These are phyloP conservation scores for Citrullus amarus DNA, from an alignment of 306 rosid genomes.

Conservation along the genomic window DNA sequence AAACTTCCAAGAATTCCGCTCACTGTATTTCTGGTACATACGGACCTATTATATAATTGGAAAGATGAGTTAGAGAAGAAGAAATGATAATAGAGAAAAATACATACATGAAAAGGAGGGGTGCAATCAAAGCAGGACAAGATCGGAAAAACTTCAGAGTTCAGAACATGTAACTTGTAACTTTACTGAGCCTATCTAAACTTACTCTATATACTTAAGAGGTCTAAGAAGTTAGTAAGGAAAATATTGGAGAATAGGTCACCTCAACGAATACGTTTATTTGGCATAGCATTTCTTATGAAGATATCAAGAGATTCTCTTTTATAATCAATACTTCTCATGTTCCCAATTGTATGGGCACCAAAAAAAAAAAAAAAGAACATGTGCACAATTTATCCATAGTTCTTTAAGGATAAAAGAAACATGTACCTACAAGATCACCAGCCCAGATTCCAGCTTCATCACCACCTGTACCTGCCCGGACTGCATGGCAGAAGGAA, in stretches of 20 bases:
- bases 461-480: constrained; percentile 98
- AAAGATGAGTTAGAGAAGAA: constrained; percentile 2
- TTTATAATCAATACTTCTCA: background rate
- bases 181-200: background rate
- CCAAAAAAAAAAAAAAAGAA: background rate
- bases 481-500: constrained; percentile 49
- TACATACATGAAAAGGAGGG: background rate
- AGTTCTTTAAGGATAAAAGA: constrained; percentile 38
- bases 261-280: background rate
- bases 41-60: constrained; percentile 39
- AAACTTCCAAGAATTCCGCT: constrained; percentile 66
- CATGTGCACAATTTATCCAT: constrained; percentile 7
- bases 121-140: background rate
- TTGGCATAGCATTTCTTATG: background rate
- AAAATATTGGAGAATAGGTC: background rate
- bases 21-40: constrained; percentile 87
- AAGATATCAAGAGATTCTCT: background rate
- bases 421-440: constrained; percentile 99
- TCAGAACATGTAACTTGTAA: background rate
- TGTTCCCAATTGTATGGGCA: background rate
- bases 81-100: constrained; percentile 20
- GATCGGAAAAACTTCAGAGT: background rate
- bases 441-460: constrained; percentile 99
- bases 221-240: background rate
- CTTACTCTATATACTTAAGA: background rate